Conservation (phyloP, 768 basidiomycete genomes). For the Leucosporidium creatinivorum region DNA sequence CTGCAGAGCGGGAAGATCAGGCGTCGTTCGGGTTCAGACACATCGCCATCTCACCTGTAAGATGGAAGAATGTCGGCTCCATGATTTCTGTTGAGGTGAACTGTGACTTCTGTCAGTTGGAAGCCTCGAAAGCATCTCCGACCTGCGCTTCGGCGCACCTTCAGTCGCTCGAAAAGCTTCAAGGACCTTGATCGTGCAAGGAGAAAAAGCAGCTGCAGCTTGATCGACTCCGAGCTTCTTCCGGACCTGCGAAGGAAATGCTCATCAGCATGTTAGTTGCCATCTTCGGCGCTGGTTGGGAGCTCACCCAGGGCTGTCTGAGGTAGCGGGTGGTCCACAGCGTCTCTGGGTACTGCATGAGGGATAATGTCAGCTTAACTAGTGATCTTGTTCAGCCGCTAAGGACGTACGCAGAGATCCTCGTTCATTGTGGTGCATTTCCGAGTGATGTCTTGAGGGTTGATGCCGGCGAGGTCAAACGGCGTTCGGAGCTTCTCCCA, state of each 20-base stretch:
- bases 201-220: neutral
- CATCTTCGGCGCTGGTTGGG: neutral
- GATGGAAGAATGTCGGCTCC: neutral
- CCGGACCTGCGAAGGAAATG: constrained; percentile 41
- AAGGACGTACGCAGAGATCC: constrained; percentile 13
- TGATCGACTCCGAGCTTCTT: constrained; percentile 9
- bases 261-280: too few species aligned
- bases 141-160: too few species aligned
- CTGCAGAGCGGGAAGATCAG: constrained; percentile 45
- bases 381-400: constrained; percentile 38
- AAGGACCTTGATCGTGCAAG: neutral
- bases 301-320: constrained; percentile 3
- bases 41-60: neutral
- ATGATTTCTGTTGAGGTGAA: neutral
- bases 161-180: neutral
- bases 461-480: constrained; percentile 9
- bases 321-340: constrained; percentile 8
- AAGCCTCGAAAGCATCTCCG: too few species aligned
- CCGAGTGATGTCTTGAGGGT: constrained; percentile 11
- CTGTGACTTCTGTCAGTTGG: too few species aligned
- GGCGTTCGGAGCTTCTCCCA: constrained; percentile 1
- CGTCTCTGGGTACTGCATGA: constrained; percentile 7
- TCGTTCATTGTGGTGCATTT: constrained; percentile 16
- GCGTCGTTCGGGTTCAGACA: neutral
- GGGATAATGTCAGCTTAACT: constrained; percentile 35